Conservation (phyloP, 345 rosid genomes). For the Cardamine occulta region DNA sequence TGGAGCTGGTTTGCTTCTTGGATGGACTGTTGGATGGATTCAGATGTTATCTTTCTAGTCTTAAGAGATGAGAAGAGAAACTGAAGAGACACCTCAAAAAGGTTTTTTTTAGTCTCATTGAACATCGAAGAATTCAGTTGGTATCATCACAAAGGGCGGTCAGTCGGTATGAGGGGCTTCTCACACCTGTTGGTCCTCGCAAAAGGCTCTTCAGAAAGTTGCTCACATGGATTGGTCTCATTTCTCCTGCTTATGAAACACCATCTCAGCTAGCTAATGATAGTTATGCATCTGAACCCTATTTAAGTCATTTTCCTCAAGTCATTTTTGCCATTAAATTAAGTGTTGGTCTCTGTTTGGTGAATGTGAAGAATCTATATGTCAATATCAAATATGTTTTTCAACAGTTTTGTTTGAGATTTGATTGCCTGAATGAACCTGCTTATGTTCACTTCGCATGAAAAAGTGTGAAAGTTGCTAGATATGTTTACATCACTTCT, state of each 20-base stretch:
- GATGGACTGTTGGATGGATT: constrained; percentile 98
- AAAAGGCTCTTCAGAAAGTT: constrained; percentile 78
- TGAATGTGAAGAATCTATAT: constrained; percentile 2
- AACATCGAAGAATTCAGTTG: no score
- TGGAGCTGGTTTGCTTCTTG: constrained; percentile 91
- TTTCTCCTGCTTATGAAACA: constrained; percentile 62
- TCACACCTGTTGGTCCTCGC: constrained; percentile 88
- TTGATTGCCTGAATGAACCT: not conserved
- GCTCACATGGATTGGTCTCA: constrained; percentile 74
- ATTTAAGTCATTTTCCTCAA: constrained; percentile 57
- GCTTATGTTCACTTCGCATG: not conserved
- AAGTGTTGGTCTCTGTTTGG: constrained; percentile 18
- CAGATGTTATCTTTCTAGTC: constrained; percentile 71
- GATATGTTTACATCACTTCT: constrained; percentile 3
- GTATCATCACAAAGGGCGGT: constrained; percentile 96
- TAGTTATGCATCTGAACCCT: constrained; percentile 65
- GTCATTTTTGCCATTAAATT: constrained; percentile 11
- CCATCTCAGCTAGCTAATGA: constrained; percentile 59
- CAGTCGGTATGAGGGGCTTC: constrained; percentile 80
- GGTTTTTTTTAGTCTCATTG: not conserved
- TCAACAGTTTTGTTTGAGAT: not conserved
- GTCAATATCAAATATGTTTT: constrained; percentile 2
- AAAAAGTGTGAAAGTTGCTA: constrained; percentile 4
- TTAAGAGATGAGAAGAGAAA: constrained; percentile 11
- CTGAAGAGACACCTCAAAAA: not conserved